Base-by-base conservation (phyloP, 169 alveolate genomes). In the Cryptosporidium xiaoi region DNA sequence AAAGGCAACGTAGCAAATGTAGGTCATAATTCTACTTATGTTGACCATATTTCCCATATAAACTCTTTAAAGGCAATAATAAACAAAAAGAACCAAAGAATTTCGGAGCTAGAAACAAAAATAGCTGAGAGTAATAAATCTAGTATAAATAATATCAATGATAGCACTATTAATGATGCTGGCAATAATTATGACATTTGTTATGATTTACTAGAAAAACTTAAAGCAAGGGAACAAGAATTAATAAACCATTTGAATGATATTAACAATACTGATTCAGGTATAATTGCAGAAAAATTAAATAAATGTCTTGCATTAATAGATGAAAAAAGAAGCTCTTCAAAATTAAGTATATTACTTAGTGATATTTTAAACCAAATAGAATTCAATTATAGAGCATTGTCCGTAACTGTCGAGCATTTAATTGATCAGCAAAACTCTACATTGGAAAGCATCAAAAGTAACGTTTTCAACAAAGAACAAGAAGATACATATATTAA, bases 381-480 rank as follows among this genome's bases (percentile, higher is more conserved):
- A 60, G 87, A 77, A 31, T 77, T 77, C 64, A 77, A 77, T 62
- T 77, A 77, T 62, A 77, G 50, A 27, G 87, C 87, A 31, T n/a
- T 77, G 31, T 58, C 50, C 18, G 87, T 77, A 18, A 77, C 87
- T 44, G 50, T 77, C 8, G 71, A 77, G 8, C 87, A 77, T 31
- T 62, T 77, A 40, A 48, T 62, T 44, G 71, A 77, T 12, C 87
- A 62, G 29, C 87, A 77, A 20, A 34, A 20, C 34, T 44, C 71
- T 20, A 77, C 71, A 40, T 50, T 77, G 64, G 87, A 62, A 20
- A 60, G 53, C 27, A 77, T 53, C 4, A 53, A 53, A 5, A 53
- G 12, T 53, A 20, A 53, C 8, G 29, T 40, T 40, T 40, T 40
- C 48, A 40, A 40, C 4, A 8, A 40, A 40, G 48, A 40, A 8